Evolutionary conservation across 495 filamentous ascomycete species (phyloP).

Genomic region (Ramalina intermedia): DNA sequence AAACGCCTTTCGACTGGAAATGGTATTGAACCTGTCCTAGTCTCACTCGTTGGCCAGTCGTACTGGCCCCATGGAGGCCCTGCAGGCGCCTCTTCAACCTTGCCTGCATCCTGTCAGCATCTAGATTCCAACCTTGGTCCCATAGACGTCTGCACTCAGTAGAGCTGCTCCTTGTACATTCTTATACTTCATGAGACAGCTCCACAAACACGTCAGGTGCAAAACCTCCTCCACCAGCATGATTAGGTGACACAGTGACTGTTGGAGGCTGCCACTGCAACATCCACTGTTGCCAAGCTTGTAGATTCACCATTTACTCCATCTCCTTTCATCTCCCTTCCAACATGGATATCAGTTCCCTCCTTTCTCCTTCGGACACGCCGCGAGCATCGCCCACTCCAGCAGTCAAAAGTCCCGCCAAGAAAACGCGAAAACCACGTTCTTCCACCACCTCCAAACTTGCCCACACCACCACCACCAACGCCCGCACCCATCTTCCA

Average conservation of each 20-base stretch:
- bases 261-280: background rate
- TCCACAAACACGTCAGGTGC: background rate
- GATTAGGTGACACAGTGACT: background rate
- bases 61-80: background rate
- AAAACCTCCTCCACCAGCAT: background rate
- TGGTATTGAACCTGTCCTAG: background rate
- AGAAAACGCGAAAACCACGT: constrained; percentile 10
- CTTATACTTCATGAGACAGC: background rate
- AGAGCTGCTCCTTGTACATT: too few relatives aligned
- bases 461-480: constrained; percentile 1
- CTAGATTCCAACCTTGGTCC: background rate
- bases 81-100: constrained; percentile 1
- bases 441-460: constrained; percentile 1
- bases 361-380: constrained; percentile 55
- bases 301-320: background rate
- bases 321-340: background rate
- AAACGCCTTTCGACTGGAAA: too few relatives aligned
- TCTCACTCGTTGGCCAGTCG: background rate
- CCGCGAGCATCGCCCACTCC: constrained; percentile 26
- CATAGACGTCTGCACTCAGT: too few relatives aligned
- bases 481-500: constrained; percentile 3
- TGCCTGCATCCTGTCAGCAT: background rate
- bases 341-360: constrained; percentile 56
- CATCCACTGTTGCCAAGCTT: background rate
- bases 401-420: constrained; percentile 15